Evolutionary conservation across 1,284 basidiomycete species (phyloP).

Genomic region (Coriolopsis trogii): DNA sequence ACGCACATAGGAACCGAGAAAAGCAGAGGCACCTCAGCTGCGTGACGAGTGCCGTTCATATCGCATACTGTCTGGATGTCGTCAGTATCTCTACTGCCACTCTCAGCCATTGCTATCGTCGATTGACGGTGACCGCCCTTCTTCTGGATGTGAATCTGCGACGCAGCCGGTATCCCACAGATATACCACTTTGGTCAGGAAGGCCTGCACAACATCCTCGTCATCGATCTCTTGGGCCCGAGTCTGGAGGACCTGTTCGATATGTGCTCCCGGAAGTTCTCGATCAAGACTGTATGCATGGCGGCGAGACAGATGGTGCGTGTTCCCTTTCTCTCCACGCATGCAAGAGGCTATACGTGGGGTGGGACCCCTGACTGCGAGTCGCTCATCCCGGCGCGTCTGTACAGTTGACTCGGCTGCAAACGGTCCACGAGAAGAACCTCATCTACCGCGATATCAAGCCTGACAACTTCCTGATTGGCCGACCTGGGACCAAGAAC

Average conservation of each 20-base stretch:
- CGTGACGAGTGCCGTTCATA: constrained; percentile 97
- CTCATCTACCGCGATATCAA: constrained; percentile 98
- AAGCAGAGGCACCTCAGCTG: constrained; percentile 95
- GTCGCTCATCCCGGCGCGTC: not conserved
- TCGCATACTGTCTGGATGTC: constrained; percentile 90
- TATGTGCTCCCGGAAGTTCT: constrained; percentile 95
- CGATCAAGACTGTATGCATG: constrained; percentile 96
- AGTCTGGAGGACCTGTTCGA: constrained; percentile 95
- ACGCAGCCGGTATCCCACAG: constrained; percentile 85
- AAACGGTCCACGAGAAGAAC: constrained; percentile 97
- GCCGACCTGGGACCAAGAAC: constrained; percentile 86
- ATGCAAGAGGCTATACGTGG: too few relatives aligned
- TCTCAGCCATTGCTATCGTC: not conserved
- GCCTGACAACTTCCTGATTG: constrained; percentile 96
- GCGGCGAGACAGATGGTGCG: constrained; percentile 94
- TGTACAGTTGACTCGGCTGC: constrained; percentile 81
- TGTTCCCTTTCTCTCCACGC: constrained; percentile 12
- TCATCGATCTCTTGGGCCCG: constrained; percentile 94
- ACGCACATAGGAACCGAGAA: constrained; percentile 81
- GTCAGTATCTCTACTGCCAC: constrained; percentile 54
- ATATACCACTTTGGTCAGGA: constrained; percentile 98
- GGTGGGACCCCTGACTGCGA: not conserved
- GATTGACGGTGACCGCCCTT: too few relatives aligned
- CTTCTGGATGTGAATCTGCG: too few relatives aligned
- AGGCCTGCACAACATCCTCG: constrained; percentile 96